Conservation (phyloP, 768 basidiomycete genomes). For the Trametes punicea region DNA sequence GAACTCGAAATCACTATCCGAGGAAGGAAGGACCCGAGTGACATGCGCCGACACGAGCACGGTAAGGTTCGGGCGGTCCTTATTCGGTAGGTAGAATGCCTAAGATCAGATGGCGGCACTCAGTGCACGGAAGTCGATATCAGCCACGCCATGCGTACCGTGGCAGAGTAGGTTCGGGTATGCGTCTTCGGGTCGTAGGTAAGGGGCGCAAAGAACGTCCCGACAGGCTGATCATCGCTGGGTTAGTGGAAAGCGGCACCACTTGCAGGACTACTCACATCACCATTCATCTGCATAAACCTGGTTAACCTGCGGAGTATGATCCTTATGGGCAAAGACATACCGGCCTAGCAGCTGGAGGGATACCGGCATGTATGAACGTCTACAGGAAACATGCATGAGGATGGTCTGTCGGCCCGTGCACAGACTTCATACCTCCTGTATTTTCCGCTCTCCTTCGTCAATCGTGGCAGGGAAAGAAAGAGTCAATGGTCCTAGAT, state of each 20-base stretch:
- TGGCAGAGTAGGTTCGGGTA: slow-evolving; percentile 25
- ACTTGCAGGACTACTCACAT: not conserved
- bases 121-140: not conserved
- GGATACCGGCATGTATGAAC: not conserved
- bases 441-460: not conserved
- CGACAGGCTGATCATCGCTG: not conserved
- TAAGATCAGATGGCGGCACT: too few species aligned
- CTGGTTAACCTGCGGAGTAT: not conserved
- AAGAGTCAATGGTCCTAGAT: not conserved
- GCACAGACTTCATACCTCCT: not conserved
- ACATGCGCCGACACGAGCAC: slow-evolving; percentile 30
- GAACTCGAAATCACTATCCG: not conserved
- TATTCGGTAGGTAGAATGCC: slow-evolving; percentile 22
- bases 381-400: not conserved
- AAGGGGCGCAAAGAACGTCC: not conserved
- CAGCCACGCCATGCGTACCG: slow-evolving; percentile 10
- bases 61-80: slow-evolving; percentile 28
- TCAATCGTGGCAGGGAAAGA: not conserved
- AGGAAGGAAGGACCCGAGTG: slow-evolving; percentile 9
- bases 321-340: not conserved
- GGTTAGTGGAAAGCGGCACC: not conserved
- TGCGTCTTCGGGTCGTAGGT: slow-evolving; percentile 21
- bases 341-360: not conserved
- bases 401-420: too few species aligned
- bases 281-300: not conserved